Conservation (phyloP, 2,329 filamentous ascomycete species). For the Elsinoe ampelina region DNA sequence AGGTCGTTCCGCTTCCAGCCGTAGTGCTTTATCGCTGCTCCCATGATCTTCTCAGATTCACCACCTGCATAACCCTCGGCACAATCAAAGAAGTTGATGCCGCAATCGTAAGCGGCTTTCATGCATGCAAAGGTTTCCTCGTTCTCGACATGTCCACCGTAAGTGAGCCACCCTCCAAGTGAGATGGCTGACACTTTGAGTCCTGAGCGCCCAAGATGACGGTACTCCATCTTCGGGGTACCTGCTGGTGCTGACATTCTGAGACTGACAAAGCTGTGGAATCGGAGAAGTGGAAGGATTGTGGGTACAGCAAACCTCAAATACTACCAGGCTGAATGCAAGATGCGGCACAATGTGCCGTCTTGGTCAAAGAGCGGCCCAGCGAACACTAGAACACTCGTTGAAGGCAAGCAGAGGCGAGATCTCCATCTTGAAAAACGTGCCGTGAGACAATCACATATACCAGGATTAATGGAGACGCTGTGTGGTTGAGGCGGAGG, state of each 20-base stretch:
- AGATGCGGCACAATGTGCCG: too few species aligned
- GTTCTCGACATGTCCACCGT: slow-evolving; percentile 17
- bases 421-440: too few species aligned
- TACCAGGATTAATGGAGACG: too few species aligned
- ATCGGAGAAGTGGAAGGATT: background rate
- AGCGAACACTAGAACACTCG: too few species aligned
- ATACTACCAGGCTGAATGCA: too few species aligned
- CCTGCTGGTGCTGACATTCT: background rate
- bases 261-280: background rate
- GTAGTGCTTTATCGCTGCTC: slow-evolving; percentile 47
- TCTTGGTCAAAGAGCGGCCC: too few species aligned
- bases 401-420: too few species aligned
- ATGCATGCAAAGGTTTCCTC: slow-evolving; percentile 49
- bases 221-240: slow-evolving; percentile 15
- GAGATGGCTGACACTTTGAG: slow-evolving; percentile 34
- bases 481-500: too few species aligned
- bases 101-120: slow-evolving; percentile 47
- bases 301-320: too few species aligned
- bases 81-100: slow-evolving; percentile 54
- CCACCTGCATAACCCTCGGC: slow-evolving; percentile 47
- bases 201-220: slow-evolving; percentile 30
- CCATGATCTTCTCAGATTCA: slow-evolving; percentile 47
- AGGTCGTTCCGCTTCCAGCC: slow-evolving; percentile 50
- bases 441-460: too few species aligned
- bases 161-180: slow-evolving; percentile 26